These are phyloP conservation scores for Calonectria fujianensis DNA, from an alignment of 2,329 filamentous ascomycete species.

Conservation along the genomic window DNA sequence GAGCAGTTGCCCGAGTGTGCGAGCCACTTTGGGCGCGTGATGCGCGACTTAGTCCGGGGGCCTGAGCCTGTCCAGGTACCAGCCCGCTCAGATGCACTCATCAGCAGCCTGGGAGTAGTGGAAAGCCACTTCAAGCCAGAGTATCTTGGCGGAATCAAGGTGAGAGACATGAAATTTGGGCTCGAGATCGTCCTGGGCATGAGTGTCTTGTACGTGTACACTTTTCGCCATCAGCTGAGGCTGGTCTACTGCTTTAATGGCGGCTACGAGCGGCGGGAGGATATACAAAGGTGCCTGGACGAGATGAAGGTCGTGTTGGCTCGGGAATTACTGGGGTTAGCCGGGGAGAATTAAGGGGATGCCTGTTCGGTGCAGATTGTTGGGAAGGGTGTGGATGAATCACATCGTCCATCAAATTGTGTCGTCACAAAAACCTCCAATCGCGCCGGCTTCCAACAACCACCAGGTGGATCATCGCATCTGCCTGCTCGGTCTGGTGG, in stretches of 20 bases:
- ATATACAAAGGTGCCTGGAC: constrained; percentile 31
- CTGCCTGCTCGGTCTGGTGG: constrained; percentile 67
- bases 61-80: constrained; percentile 48
- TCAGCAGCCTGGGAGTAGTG: constrained; percentile 52
- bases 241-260: constrained; percentile 54
- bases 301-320: background rate
- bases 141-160: constrained; percentile 24
- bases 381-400: background rate
- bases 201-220: constrained; percentile 52
- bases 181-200: constrained; percentile 52
- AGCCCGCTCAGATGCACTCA: constrained; percentile 48
- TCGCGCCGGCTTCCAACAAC: background rate
- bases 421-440: background rate
- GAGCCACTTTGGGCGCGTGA: constrained; percentile 42
- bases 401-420: background rate
- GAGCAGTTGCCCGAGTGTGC: constrained; percentile 39
- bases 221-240: constrained; percentile 49
- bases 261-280: constrained; percentile 38
- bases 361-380: background rate
- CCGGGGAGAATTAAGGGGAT: background rate
- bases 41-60: constrained; percentile 43
- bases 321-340: background rate
- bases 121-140: constrained; percentile 27
- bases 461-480: background rate
- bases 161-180: constrained; percentile 46